Conservation (phyloP, 192 early-diverging fungal species). For the Chytriomyces sp. region DNA sequence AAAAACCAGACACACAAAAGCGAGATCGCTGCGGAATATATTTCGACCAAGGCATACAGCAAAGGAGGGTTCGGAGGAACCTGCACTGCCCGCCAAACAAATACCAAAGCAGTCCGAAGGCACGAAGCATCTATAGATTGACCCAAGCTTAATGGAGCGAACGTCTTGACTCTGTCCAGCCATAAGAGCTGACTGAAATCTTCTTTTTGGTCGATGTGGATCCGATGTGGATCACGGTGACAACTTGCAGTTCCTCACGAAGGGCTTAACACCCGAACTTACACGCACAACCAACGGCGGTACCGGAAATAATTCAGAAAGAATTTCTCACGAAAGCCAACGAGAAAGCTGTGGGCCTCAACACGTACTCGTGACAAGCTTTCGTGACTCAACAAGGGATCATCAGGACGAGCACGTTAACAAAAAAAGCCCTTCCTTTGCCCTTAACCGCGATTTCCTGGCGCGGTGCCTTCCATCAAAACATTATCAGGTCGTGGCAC, state of each 20-base stretch:
- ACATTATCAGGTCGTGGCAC: constrained; percentile 61
- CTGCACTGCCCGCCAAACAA: background rate
- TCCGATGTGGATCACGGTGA: constrained; percentile 63
- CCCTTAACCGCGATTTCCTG: background rate
- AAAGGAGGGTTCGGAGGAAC: background rate
- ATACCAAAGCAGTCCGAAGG: constrained; percentile 2
- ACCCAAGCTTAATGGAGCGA: constrained; percentile 43
- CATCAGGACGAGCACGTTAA: constrained; percentile 54
- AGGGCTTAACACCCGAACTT: constrained; percentile 1
- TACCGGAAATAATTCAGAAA: too few relatives aligned
- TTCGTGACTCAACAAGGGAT: too few relatives aligned
- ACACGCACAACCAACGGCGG: too few relatives aligned
- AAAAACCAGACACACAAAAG: background rate
- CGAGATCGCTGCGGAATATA: background rate
- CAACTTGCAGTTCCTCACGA: constrained; percentile 52
- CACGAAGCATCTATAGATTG: constrained; percentile 35
- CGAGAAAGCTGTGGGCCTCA: too few relatives aligned
- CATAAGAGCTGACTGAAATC: constrained; percentile 59
- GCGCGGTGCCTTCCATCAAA: background rate
- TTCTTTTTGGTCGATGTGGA: constrained; percentile 62
- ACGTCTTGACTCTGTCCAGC: constrained; percentile 49
- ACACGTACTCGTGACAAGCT: too few relatives aligned
- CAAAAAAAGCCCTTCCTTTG: constrained; percentile 31
- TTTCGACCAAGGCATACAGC: background rate
- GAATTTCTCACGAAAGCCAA: too few relatives aligned